Percentiles rank a stretch among this genome's conserved stretches.
Evolutionary conservation across 1,139 yeast genomes (phyloP).

Genomic region (Pichia sp.): DNA sequence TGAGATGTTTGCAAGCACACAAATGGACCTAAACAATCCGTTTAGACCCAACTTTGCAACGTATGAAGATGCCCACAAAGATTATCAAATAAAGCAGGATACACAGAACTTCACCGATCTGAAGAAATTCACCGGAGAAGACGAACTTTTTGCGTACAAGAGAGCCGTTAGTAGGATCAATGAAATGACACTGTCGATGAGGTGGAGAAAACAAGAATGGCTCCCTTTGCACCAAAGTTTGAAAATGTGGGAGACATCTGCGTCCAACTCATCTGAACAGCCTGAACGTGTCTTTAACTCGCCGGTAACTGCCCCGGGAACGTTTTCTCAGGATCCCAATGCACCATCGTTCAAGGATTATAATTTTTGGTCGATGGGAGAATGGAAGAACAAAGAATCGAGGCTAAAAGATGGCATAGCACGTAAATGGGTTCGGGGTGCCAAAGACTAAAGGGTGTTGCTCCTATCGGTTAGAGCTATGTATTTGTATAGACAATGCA

Average conservation of each 20-base stretch:
- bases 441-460: background rate
- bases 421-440: slow-evolving; percentile 39
- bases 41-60: slow-evolving; percentile 63
- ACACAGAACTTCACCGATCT: slow-evolving; percentile 37
- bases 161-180: slow-evolving; percentile 61
- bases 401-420: slow-evolving; percentile 44
- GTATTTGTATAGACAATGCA: too few species aligned
- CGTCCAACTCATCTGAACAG: background rate
- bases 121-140: slow-evolving; percentile 66
- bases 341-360: slow-evolving; percentile 42
- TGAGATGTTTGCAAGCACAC: slow-evolving; percentile 62
- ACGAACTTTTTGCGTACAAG: slow-evolving; percentile 66
- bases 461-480: too few species aligned
- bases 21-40: slow-evolving; percentile 52
- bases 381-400: slow-evolving; percentile 46
- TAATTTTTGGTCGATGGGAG: slow-evolving; percentile 64
- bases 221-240: slow-evolving; percentile 42
- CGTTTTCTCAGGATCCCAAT: slow-evolving; percentile 7
- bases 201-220: slow-evolving; percentile 50
- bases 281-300: background rate
- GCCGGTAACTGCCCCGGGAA: background rate
- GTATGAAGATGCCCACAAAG: slow-evolving; percentile 37
- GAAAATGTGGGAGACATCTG: slow-evolving; percentile 54
- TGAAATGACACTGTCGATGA: slow-evolving; percentile 55
- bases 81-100: slow-evolving; percentile 16